Evolutionary conservation across 1,284 basidiomycete species (phyloP).

Genomic region (Heterobasidion annosum): DNA sequence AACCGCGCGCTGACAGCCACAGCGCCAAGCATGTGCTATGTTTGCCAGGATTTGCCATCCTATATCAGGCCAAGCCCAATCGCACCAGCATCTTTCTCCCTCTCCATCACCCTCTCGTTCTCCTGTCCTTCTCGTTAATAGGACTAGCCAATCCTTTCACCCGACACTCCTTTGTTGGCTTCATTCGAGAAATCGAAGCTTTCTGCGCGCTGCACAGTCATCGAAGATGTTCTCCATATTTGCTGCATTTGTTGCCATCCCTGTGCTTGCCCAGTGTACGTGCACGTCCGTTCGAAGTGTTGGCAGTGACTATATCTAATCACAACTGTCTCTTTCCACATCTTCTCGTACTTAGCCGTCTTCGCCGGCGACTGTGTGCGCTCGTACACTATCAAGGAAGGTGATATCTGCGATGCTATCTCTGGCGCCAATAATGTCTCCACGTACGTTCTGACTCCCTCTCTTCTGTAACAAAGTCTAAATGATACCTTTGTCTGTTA

Average conservation of each 20-base stretch:
- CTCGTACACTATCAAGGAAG: slow-evolving; percentile 45
- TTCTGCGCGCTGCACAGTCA: neutral
- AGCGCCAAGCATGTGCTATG: neutral
- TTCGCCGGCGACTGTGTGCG: slow-evolving; percentile 45
- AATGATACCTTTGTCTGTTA: neutral
- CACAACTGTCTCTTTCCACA: slow-evolving; percentile 1
- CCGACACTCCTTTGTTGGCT: neutral
- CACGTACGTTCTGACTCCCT: slow-evolving; percentile 33
- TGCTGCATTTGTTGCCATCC: slow-evolving; percentile 30
- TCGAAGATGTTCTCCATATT: neutral
- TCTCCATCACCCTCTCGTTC: slow-evolving; percentile 1
- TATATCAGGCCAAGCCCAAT: neutral
- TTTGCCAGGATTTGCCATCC: neutral
- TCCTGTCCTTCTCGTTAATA: neutral
- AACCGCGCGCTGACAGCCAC: neutral
- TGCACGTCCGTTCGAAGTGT: neutral
- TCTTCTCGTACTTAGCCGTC: slow-evolving; percentile 21
- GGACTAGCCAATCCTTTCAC: neutral
- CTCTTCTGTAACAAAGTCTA: neutral
- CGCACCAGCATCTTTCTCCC: slow-evolving; percentile 19
- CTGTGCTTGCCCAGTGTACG: slow-evolving; percentile 35
- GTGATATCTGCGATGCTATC: slow-evolving; percentile 64
- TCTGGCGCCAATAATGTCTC: slow-evolving; percentile 57
- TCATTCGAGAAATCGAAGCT: neutral
- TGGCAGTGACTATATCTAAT: neutral